Percentiles rank a stretch among this genome's conserved stretches.
These are phyloP conservation scores for Lentinula lateritia DNA, from an alignment of 768 basidiomycete genomes.

Conservation along the genomic window DNA sequence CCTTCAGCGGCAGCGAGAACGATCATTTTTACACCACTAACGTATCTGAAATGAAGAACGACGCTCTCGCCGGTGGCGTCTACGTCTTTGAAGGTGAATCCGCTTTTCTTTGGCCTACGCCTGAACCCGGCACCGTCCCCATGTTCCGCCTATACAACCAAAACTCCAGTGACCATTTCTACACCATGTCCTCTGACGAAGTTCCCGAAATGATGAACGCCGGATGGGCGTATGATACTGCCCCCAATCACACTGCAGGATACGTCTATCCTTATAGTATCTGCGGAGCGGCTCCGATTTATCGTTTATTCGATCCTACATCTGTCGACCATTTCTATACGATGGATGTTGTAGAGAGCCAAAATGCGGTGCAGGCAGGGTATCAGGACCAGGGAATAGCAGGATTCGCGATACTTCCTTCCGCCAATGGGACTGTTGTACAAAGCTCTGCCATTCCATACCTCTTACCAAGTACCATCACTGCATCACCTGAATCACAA, in stretches of 20 bases:
- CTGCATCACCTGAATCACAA: not conserved
- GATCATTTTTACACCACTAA: not conserved
- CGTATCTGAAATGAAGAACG: not conserved
- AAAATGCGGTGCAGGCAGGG: not conserved
- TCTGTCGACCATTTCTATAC: not conserved
- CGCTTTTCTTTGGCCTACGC: not conserved
- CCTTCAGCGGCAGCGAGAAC: not conserved
- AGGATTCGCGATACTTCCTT: not conserved
- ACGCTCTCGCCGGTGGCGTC: not conserved
- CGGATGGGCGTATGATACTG: not conserved
- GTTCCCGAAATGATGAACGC: not conserved
- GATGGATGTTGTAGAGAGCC: not conserved
- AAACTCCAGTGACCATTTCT: not conserved
- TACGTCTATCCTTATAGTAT: not conserved
- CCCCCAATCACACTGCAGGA: too few relatives aligned
- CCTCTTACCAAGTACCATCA: not conserved
- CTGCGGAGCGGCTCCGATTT: not conserved
- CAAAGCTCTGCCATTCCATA: not conserved
- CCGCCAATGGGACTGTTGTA: not conserved
- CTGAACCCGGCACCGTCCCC: not conserved
- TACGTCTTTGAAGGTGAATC: not conserved
- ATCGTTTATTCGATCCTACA: not conserved
- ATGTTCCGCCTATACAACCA: not conserved
- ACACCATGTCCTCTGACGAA: not conserved
- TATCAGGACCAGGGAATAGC: slow-evolving; percentile 1